phyloP scores from a whole-genome alignment of 2,329 filamentous ascomycete genomes.

The Xylaria arbuscula region DNA sequence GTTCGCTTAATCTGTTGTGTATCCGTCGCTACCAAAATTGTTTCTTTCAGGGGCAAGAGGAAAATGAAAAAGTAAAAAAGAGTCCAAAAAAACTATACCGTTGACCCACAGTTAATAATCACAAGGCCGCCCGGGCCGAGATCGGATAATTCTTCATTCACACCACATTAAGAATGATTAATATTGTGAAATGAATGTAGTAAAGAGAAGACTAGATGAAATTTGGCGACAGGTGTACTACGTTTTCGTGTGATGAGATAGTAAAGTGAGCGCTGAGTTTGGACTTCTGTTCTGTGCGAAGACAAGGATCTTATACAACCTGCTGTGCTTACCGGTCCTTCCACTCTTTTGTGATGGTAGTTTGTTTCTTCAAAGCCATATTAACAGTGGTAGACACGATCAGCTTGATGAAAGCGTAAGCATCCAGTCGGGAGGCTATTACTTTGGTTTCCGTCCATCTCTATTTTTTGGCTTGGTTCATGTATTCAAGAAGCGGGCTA shows the following conservation, averaged over 20 bases:
- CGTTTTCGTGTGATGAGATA: not conserved
- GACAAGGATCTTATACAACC: not conserved
- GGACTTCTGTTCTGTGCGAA: not conserved
- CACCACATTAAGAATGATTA: not conserved
- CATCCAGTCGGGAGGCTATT: too few species aligned
- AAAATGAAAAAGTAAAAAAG: not conserved
- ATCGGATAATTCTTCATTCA: not conserved
- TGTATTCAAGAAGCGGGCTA: too few species aligned
- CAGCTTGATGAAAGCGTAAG: not conserved
- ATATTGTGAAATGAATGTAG: not conserved
- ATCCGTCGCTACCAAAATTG: not conserved
- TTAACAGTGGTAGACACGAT: too few species aligned
- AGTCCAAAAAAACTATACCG: not conserved
- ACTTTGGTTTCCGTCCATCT: too few species aligned
- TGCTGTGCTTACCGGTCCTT: too few species aligned
- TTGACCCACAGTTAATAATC: conserved; percentile 25
- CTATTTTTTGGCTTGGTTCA: too few species aligned
- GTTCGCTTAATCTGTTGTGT: not conserved
- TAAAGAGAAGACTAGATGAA: not conserved
- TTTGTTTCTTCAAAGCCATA: too few species aligned
- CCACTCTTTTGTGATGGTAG: not conserved
- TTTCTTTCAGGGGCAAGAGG: not conserved
- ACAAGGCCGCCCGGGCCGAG: conserved; percentile 17
- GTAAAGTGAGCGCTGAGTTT: not conserved
- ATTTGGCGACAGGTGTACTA: not conserved